Conservation (phyloP, 768 basidiomycete species). For the Mrakia gelida region DNA sequence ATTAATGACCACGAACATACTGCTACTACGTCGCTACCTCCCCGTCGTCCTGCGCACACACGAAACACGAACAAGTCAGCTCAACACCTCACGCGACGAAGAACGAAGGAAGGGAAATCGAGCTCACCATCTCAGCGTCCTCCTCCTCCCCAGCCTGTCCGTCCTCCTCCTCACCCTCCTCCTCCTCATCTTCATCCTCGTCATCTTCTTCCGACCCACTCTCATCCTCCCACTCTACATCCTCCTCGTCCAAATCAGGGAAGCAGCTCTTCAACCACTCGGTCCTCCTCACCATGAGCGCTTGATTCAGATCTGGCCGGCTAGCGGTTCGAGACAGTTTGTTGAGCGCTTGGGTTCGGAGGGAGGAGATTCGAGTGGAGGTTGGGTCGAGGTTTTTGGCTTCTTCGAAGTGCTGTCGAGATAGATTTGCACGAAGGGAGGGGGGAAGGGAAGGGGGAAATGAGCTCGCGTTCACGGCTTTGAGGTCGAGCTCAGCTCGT, state of each 20-base stretch:
- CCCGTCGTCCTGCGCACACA: too few relatives aligned
- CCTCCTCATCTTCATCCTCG: background rate
- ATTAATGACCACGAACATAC: too few relatives aligned
- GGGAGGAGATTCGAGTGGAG: background rate
- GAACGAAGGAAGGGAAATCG: background rate
- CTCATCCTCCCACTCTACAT: slow-evolving; percentile 8
- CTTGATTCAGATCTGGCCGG: background rate
- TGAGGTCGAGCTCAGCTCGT: slow-evolving; percentile 8
- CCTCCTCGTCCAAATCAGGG: background rate
- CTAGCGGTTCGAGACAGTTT: background rate
- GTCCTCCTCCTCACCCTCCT: background rate
- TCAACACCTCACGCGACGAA: too few relatives aligned
- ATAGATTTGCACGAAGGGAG: background rate
- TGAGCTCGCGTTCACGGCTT: background rate
- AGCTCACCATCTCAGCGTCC: slow-evolving; percentile 6
- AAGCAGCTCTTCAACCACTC: background rate
- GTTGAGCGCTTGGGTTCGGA: background rate
- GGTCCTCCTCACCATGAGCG: background rate
- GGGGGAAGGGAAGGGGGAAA: background rate
- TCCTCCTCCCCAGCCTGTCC: background rate
- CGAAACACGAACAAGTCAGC: too few relatives aligned
- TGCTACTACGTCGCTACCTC: too few relatives aligned
- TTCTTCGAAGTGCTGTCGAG: background rate
- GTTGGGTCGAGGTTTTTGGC: background rate
- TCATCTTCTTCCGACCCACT: background rate